These are phyloP conservation scores for Ogataea hybrid DNA, from an alignment of 1,139 yeast species.

Conservation along the genomic window DNA sequence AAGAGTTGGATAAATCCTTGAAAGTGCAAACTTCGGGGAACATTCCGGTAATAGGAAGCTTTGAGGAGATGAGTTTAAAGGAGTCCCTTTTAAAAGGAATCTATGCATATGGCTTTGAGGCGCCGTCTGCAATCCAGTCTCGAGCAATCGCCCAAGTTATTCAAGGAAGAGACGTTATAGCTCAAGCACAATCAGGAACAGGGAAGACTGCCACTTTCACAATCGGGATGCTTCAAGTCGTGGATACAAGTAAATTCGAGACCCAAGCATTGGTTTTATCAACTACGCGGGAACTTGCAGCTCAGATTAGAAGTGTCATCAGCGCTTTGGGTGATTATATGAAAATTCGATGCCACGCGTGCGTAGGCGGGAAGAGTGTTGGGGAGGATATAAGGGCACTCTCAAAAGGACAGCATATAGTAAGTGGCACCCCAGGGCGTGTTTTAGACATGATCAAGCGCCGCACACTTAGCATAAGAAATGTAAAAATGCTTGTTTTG, in stretches of 20 bases:
- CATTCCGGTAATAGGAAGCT: constrained; percentile 61
- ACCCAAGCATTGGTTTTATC: constrained; percentile 84
- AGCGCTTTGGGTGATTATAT: constrained; percentile 83
- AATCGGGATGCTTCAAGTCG: constrained; percentile 82
- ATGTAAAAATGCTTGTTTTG: constrained; percentile 75
- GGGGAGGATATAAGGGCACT: constrained; percentile 77
- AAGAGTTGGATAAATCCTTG: constrained; percentile 54
- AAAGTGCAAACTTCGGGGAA: constrained; percentile 62
- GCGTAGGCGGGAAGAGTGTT: constrained; percentile 88
- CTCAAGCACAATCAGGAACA: constrained; percentile 98
- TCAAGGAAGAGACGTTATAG: constrained; percentile 87
- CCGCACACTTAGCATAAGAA: constrained; percentile 61
- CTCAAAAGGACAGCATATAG: constrained; percentile 80
- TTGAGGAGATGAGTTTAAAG: constrained; percentile 77
- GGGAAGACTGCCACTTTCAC: constrained; percentile 98
- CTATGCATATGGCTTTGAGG: constrained; percentile 88
- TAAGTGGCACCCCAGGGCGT: constrained; percentile 97
- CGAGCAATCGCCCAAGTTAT: constrained; percentile 93
- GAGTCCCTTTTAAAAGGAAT: constrained; percentile 63
- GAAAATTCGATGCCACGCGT: constrained; percentile 82
- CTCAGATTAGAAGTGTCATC: constrained; percentile 84
- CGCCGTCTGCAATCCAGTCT: constrained; percentile 94
- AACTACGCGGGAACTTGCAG: constrained; percentile 95
- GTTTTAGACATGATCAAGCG: constrained; percentile 86
- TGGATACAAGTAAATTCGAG: constrained; percentile 65